These are phyloP conservation scores for Micromonas commoda DNA, from an alignment of 139 green algal species.

Conservation along the genomic window DNA sequence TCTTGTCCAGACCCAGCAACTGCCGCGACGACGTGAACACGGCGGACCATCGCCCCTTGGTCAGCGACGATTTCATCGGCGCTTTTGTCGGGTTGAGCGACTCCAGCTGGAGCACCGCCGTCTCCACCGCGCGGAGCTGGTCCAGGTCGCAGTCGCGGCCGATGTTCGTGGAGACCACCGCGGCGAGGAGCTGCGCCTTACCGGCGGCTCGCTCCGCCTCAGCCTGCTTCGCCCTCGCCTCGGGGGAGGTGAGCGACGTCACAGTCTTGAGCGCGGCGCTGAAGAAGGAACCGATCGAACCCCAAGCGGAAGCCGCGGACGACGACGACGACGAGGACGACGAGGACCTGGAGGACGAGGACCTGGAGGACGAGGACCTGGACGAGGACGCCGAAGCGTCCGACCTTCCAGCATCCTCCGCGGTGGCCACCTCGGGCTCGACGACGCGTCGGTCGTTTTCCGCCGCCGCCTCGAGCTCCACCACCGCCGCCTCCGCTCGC, in stretches of 20 bases:
- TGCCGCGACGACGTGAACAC: slow-evolving; percentile 7
- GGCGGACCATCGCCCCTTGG: neutral
- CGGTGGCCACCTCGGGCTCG: too few relatives aligned
- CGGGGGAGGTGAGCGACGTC: neutral
- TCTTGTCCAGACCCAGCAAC: slow-evolving; percentile 1
- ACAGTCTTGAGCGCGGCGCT: slow-evolving; percentile 1
- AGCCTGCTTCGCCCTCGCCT: neutral
- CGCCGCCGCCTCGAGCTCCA: neutral
- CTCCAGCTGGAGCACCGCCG: neutral
- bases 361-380: too few relatives aligned
- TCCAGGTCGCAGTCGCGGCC: neutral
- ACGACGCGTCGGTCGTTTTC: too few relatives aligned
- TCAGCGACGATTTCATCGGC: neutral
- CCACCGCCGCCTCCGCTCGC: neutral
- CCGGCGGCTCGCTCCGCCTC: neutral
- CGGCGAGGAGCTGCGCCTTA: neutral
- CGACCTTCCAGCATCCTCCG: too few relatives aligned
- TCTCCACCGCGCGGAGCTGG: neutral
- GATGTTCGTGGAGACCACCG: neutral
- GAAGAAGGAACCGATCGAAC: too few relatives aligned
- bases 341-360: too few relatives aligned
- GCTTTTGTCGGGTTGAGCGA: neutral
- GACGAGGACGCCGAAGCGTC: too few relatives aligned
- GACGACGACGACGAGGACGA: too few relatives aligned
- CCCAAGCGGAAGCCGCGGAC: too few relatives aligned